Base-by-base conservation (phyloP, 2,329 filamentous ascomycete genomes). In the Scolecobasidium constrictum region DNA sequence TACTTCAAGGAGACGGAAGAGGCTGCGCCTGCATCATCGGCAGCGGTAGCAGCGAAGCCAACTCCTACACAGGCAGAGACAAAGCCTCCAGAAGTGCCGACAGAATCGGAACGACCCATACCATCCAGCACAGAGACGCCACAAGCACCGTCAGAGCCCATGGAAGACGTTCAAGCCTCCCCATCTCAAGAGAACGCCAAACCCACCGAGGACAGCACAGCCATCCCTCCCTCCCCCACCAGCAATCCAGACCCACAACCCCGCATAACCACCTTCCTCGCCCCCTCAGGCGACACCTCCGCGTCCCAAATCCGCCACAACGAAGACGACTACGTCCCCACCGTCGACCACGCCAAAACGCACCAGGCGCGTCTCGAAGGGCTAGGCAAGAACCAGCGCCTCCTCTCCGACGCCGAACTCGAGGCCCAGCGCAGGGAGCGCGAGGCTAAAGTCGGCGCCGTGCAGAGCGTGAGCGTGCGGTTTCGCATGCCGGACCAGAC, bases 401-500 rank as follows among this genome's bases (percentile, higher is more conserved):
- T 96, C 1, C 76, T 77, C 4, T 93, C 86, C 1, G 87, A 96
- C 61, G 77, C 76, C 23, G 90, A 96, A 57, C 68, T 93, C 9
- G 81, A 78, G 26, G 78, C 80, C 18, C 77, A 79, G 49, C 79
- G 78, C 23, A 69, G 75, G 4, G 78, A 75, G 17, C 77, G 81
- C 41, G 73, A 75, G 37, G 77, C 79, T 21, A 80, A 71, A 48
- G 66, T 87, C 1, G 73, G 79, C 4, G 71, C 74, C 4, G 71
- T 88, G 47, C 77, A 74, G 40, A 75, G 76, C 22, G 75, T 94
- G 22, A 72, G 77, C 20, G 71, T 96, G 49, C 86, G 84, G 49
- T 75, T 95, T 38, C 82, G 88, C 19, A 88, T 95, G 52, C 90
- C 90, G 0, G 88, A 96, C 57, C 84, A 88, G 52, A 83, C 79